These are phyloP conservation scores for Blastobotrys petasosporus DNA, from an alignment of 1,139 yeast genomes.

Conservation along the genomic window DNA sequence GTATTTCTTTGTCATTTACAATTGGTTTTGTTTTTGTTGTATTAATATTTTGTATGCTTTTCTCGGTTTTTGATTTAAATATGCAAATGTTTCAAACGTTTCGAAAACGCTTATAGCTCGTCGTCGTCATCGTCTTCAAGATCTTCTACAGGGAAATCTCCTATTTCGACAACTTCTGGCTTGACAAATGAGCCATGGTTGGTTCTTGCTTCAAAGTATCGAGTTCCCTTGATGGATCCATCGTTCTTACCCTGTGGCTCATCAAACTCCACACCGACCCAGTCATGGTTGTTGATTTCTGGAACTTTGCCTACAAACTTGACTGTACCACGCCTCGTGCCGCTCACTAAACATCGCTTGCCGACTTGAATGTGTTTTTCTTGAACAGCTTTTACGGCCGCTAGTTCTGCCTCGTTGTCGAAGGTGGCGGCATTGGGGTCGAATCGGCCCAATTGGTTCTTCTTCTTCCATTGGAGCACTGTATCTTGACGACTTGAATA, in stretches of 20 bases:
- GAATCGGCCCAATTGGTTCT: constrained; percentile 64
- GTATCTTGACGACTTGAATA: constrained; percentile 57
- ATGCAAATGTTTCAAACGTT: background rate
- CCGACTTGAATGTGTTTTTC: constrained; percentile 35
- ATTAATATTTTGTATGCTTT: background rate
- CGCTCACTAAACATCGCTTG: constrained; percentile 36
- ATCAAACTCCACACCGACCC: constrained; percentile 78
- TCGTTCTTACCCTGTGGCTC: constrained; percentile 67
- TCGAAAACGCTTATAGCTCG: constrained; percentile 9
- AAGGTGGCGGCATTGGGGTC: constrained; percentile 44
- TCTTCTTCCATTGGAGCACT: constrained; percentile 70
- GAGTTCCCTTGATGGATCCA: constrained; percentile 61
- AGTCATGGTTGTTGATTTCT: constrained; percentile 43
- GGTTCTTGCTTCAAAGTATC: constrained; percentile 53
- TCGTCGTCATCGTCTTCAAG: constrained; percentile 25
- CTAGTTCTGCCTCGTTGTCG: constrained; percentile 25
- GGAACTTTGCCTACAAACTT: constrained; percentile 62
- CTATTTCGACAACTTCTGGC: constrained; percentile 33
- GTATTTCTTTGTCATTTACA: background rate
- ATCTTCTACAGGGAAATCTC: constrained; percentile 33
- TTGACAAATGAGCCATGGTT: constrained; percentile 48
- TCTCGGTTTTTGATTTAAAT: too few species aligned
- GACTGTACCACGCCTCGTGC: constrained; percentile 63
- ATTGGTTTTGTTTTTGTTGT: background rate
- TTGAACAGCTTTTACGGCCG: constrained; percentile 28